Evolutionary conservation across 371 early-diverging fungal genomes (phyloP).

Genomic region (Mycotypha africana): DNA sequence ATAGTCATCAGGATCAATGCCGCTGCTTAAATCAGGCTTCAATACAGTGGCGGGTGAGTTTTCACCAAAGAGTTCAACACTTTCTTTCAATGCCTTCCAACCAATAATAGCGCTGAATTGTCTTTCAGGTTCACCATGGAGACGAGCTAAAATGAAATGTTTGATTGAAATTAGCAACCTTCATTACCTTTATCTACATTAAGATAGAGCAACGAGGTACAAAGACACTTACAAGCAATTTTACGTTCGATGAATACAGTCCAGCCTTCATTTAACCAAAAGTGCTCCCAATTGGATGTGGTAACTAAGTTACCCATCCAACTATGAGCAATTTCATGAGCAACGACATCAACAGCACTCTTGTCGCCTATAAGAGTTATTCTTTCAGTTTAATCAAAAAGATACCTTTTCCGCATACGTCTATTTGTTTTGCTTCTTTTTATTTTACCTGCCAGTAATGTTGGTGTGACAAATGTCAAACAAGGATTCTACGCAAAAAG

Average conservation of each 20-base stretch:
- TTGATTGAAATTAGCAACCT: neutral
- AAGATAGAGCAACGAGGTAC: neutral
- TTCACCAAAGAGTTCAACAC: conserved; percentile 73
- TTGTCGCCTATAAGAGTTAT: conserved; percentile 55
- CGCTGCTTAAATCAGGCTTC: conserved; percentile 66
- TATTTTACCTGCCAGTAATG: conserved; percentile 75
- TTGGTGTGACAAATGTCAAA: conserved; percentile 84
- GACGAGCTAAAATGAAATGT: conserved; percentile 25
- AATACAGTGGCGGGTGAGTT: conserved; percentile 76
- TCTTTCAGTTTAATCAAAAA: neutral
- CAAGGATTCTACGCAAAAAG: conserved; percentile 74
- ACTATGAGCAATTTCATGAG: conserved; percentile 96
- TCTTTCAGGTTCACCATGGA: conserved; percentile 78
- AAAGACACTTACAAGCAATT: conserved; percentile 62
- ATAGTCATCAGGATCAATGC: conserved; percentile 92
- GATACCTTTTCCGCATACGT: no score
- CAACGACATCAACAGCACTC: conserved; percentile 94
- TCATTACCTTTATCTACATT: neutral
- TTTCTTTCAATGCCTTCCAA: conserved; percentile 66
- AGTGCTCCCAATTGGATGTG: conserved; percentile 83
- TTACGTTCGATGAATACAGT: conserved; percentile 94
- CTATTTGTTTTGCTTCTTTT: no score
- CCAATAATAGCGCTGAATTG: conserved; percentile 90
- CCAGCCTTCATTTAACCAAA: conserved; percentile 96
- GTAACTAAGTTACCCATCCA: conserved; percentile 98